These are phyloP conservation scores for Tulasnella sp. DNA, from an alignment of 768 basidiomycete species.

Conservation along the genomic window DNA sequence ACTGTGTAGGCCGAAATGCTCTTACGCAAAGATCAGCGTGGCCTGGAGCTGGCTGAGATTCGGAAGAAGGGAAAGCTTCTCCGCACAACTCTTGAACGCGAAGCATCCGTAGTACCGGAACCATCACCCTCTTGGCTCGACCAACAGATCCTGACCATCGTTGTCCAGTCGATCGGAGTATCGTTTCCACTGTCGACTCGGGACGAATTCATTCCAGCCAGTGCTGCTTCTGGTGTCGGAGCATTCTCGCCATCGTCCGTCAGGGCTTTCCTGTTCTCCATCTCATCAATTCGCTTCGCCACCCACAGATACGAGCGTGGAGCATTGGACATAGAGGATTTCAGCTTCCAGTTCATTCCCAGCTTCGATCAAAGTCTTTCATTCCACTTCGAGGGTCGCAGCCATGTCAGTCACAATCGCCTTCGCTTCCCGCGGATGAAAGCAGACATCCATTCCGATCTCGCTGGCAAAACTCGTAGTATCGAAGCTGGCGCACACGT, in stretches of 20 bases:
- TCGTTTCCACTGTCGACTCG: slow-evolving; percentile 75
- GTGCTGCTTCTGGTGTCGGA: slow-evolving; percentile 29
- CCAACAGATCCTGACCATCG: slow-evolving; percentile 29
- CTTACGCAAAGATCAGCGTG: slow-evolving; percentile 61
- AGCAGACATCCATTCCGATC: slow-evolving; percentile 54
- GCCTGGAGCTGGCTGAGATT: slow-evolving; percentile 68
- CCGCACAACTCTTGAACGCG: slow-evolving; percentile 56
- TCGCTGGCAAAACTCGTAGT: slow-evolving; percentile 38
- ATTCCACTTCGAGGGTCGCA: slow-evolving; percentile 59
- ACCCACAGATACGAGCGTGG: slow-evolving; percentile 72
- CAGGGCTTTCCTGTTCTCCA: slow-evolving; percentile 78
- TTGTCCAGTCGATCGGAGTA: slow-evolving; percentile 59
- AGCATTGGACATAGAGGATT: slow-evolving; percentile 53
- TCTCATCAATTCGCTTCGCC: slow-evolving; percentile 61
- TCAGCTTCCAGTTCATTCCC: slow-evolving; percentile 76
- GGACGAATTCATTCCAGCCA: slow-evolving; percentile 38
- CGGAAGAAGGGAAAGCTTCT: slow-evolving; percentile 69
- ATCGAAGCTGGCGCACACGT: slow-evolving; percentile 59
- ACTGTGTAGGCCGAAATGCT: slow-evolving; percentile 57
- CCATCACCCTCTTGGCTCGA: slow-evolving; percentile 28
- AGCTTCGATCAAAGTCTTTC: slow-evolving; percentile 71
- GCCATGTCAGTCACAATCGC: slow-evolving; percentile 57
- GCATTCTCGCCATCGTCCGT: slow-evolving; percentile 32
- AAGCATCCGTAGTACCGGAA: slow-evolving; percentile 10
- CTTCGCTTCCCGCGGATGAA: slow-evolving; percentile 74